Evolutionary conservation across 352 stramenopile species (phyloP).

Genomic region (Phytophthora chlamydospora): DNA sequence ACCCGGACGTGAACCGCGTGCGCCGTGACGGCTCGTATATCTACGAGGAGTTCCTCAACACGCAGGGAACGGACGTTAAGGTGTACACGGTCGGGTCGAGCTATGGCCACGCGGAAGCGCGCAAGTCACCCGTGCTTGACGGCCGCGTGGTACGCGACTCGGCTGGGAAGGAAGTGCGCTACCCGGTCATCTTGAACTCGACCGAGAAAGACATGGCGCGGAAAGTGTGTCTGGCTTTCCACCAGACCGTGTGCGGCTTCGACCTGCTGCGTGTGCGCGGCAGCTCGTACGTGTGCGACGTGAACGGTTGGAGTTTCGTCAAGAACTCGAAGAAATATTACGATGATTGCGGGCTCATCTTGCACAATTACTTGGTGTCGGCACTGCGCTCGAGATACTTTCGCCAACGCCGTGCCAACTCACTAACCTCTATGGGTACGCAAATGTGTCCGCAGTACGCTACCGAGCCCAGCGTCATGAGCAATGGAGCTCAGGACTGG

Average conservation of each 20-base stretch:
- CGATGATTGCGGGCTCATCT: conserved; percentile 96
- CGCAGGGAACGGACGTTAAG: conserved; percentile 99
- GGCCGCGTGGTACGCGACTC: conserved; percentile 93
- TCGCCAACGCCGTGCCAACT: conserved; percentile 70
- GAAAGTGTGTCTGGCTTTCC: conserved; percentile 94
- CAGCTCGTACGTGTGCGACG: conserved; percentile 98
- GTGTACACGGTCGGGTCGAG: conserved; percentile 98
- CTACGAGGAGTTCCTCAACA: conserved; percentile 99
- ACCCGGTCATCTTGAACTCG: conserved; percentile 98
- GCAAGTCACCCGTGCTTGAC: conserved; percentile 98
- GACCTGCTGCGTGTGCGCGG: conserved; percentile 95
- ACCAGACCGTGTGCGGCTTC: conserved; percentile 99
- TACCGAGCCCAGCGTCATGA: conserved; percentile 51
- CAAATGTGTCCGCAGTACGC: conserved; percentile 86
- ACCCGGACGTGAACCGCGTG: conserved; percentile 96
- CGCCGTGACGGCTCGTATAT: conserved; percentile 96
- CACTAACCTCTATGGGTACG: conserved; percentile 41
- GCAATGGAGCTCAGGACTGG: conserved; percentile 31
- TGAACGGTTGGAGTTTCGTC: conserved; percentile 99
- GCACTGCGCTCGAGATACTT: conserved; percentile 82
- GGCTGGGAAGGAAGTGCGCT: conserved; percentile 98
- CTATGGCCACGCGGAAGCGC: conserved; percentile 99
- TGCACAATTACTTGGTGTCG: conserved; percentile 91
- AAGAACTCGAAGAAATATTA: conserved; percentile 99
- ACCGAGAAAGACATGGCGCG: conserved; percentile 99